Evolutionary conservation across 2,329 filamentous ascomycete genomes (phyloP).

Genomic region (Fusarium mexicanum): DNA sequence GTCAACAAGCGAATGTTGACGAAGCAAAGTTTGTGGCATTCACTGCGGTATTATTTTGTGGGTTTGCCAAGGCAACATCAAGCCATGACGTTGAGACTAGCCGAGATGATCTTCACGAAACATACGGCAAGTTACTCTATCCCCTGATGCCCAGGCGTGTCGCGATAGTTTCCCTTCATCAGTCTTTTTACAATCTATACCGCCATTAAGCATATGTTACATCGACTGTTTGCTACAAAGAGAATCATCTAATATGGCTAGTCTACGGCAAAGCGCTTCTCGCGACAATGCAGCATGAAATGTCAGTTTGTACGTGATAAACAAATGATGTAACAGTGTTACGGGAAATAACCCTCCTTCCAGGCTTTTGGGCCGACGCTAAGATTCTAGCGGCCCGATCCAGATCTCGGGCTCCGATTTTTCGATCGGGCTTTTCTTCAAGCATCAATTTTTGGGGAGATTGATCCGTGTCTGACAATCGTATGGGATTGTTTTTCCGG

Average conservation of each 20-base stretch:
- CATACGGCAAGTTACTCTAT: not conserved
- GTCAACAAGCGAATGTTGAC: not conserved
- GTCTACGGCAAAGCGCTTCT: not conserved
- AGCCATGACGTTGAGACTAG: slow-evolving; percentile 7
- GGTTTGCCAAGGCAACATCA: slow-evolving; percentile 1
- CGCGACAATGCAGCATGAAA: not conserved
- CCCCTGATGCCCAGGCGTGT: too few relatives aligned
- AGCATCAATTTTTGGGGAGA: not conserved
- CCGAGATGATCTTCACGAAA: not conserved
- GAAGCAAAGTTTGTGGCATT: not conserved
- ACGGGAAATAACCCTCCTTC: not conserved
- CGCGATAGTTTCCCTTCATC: not conserved
- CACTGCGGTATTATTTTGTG: slow-evolving; percentile 6
- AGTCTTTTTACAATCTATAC: not conserved
- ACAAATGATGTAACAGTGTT: not conserved
- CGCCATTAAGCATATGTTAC: not conserved
- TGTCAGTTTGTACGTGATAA: not conserved
- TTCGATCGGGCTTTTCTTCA: not conserved
- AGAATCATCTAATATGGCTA: not conserved
- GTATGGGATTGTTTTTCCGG: not conserved
- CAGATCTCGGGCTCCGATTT: slow-evolving; percentile 3
- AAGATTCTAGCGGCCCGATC: slow-evolving; percentile 13
- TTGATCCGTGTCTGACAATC: not conserved
- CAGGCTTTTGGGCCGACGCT: not conserved
- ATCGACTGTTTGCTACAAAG: fast-evolving